These are phyloP conservation scores for Rubus idaeus DNA, from an alignment of 306 rosid species.

Conservation along the genomic window DNA sequence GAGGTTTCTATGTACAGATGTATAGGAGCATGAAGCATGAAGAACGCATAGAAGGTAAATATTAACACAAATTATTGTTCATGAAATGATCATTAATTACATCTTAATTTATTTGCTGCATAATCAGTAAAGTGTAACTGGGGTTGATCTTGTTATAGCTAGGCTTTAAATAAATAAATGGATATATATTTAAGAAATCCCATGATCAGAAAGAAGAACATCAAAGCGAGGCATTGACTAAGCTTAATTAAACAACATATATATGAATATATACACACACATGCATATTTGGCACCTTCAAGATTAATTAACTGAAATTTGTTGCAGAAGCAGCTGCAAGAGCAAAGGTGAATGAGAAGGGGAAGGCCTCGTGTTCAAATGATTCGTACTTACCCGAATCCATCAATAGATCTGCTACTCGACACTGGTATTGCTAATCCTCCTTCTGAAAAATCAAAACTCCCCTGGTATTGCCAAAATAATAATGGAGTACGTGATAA, in stretches of 20 bases:
- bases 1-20: slow-evolving; percentile 53
- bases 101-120: not conserved
- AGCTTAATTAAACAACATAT: not conserved
- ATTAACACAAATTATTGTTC: not conserved
- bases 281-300: not conserved
- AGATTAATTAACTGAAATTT: not conserved
- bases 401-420: slow-evolving; percentile 7
- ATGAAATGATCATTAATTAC: not conserved
- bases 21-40: slow-evolving; percentile 79
- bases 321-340: slow-evolving; percentile 32
- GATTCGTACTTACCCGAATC: slow-evolving; percentile 10
- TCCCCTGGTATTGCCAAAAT: slow-evolving; percentile 12
- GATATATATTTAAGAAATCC: not conserved
- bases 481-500: not conserved
- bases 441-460: no score
- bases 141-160: not conserved
- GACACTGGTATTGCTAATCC: not conserved
- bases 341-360: slow-evolving; percentile 27
- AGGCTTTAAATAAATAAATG: not conserved
- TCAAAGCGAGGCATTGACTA: not conserved
- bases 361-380: slow-evolving; percentile 9
- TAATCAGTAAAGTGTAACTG: not conserved
- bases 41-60: slow-evolving; percentile 57
- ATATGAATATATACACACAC: not conserved
- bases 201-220: not conserved